These are phyloP conservation scores for Microcera coccophila DNA, from an alignment of 2,329 filamentous ascomycete genomes.

Conservation along the genomic window DNA sequence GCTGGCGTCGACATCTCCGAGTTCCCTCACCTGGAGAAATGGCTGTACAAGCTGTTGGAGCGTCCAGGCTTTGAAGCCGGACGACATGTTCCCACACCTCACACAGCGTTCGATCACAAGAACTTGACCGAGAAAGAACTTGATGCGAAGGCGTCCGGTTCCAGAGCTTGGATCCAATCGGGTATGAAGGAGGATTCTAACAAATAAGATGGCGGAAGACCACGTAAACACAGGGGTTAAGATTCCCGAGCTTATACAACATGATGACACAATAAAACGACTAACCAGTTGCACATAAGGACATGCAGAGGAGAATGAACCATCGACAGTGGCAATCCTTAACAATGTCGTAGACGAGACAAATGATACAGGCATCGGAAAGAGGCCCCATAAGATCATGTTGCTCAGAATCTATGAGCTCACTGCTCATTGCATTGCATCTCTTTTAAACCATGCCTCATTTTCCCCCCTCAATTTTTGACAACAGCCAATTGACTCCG, in stretches of 20 bases:
- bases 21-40: conserved; percentile 72
- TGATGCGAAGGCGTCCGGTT: conserved; percentile 51
- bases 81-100: conserved; percentile 63
- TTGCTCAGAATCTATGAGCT: background rate
- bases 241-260: too few species aligned
- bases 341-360: too few species aligned
- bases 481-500: conserved; percentile 36
- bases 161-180: conserved; percentile 62
- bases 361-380: background rate
- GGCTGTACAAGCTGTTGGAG: conserved; percentile 67
- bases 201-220: conserved; percentile 9
- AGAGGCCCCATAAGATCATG: background rate
- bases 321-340: too few species aligned
- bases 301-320: too few species aligned
- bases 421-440: background rate
- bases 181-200: conserved; percentile 66
- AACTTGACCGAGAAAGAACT: conserved; percentile 48
- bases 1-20: conserved; percentile 59
- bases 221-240: too few species aligned
- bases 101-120: conserved; percentile 54
- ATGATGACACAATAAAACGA: too few species aligned
- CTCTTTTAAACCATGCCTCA: background rate
- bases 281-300: too few species aligned
- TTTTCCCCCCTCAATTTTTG: conserved; percentile 13
- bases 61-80: conserved; percentile 73